Conservation (phyloP, 306 rosid genomes). For the Quercus variabilis region DNA sequence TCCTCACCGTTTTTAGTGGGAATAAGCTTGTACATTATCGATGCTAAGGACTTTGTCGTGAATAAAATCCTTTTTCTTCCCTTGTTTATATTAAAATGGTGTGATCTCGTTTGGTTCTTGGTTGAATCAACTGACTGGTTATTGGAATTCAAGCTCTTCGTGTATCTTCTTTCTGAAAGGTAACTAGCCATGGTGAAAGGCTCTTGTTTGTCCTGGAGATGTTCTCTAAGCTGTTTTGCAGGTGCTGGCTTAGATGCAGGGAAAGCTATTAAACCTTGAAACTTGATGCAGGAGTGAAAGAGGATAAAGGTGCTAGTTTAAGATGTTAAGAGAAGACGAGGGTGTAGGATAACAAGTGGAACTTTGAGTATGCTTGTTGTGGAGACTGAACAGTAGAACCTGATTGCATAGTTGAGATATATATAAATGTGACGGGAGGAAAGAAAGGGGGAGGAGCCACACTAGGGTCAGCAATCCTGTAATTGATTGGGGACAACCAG, state of each 20-base stretch:
- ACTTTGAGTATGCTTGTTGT: background rate
- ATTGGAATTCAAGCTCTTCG: conserved; percentile 17
- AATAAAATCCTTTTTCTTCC: conserved; percentile 19
- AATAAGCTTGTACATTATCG: conserved; percentile 24
- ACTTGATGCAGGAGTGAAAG: background rate
- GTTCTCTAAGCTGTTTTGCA: conserved; percentile 31
- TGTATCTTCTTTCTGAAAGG: conserved; percentile 37
- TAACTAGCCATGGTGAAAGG: conserved; percentile 30
- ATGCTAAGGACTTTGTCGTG: conserved; percentile 22
- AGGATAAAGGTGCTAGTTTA: background rate
- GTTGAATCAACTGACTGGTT: conserved; percentile 2
- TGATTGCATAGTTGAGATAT: background rate
- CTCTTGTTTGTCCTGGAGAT: conserved; percentile 42
- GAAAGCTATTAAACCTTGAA: conserved; percentile 21
- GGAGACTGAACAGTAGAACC: background rate
- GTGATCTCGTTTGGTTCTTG: conserved; percentile 20
- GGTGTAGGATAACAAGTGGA: background rate
- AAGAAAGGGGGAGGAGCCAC: background rate
- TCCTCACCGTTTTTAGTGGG: conserved; percentile 15
- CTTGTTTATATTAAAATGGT: conserved; percentile 16
- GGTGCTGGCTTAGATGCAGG: conserved; percentile 20
- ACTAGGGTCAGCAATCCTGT: conserved; percentile 2
- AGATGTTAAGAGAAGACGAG: conserved; percentile 9
- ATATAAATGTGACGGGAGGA: conserved; percentile 4
- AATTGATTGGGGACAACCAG: conserved; percentile 26